phyloP scores from a whole-genome alignment of 768 basidiomycete species.

The Crucibulum laeve region DNA sequence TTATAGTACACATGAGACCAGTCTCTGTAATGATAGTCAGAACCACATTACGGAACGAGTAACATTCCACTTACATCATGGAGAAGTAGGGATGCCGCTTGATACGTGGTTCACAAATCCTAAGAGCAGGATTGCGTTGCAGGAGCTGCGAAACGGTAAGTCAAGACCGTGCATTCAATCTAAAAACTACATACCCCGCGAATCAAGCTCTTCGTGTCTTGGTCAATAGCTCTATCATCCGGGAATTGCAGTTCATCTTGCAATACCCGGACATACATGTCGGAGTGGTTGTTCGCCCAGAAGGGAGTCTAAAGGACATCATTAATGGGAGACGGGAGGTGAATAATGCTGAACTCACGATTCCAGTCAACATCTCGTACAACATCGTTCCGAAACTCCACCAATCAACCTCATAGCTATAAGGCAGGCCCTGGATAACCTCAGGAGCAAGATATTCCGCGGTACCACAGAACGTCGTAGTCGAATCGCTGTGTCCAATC shows the following conservation, averaged over 20 bases:
- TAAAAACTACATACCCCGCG: slow-evolving; percentile 68
- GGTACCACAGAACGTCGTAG: slow-evolving; percentile 92
- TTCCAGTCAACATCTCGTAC: slow-evolving; percentile 94
- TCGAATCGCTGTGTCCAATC: slow-evolving; percentile 54
- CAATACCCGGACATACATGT: slow-evolving; percentile 92
- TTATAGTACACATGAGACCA: slow-evolving; percentile 95
- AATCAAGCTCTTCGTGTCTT: slow-evolving; percentile 92
- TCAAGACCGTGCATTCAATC: not conserved
- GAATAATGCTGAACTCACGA: slow-evolving; percentile 54
- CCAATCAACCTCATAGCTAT: slow-evolving; percentile 96
- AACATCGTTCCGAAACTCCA: slow-evolving; percentile 99
- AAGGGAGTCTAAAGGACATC: slow-evolving; percentile 68
- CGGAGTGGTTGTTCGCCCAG: slow-evolving; percentile 89
- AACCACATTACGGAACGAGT: slow-evolving; percentile 1
- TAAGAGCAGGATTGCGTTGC: slow-evolving; percentile 86
- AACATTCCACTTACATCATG: slow-evolving; percentile 64
- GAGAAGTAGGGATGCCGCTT: slow-evolving; percentile 95
- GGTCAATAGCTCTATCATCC: slow-evolving; percentile 88
- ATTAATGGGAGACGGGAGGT: slow-evolving; percentile 7
- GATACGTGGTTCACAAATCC: slow-evolving; percentile 91
- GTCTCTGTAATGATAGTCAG: slow-evolving; percentile 52
- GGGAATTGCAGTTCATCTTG: slow-evolving; percentile 90
- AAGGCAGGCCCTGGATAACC: slow-evolving; percentile 86
- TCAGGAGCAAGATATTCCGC: slow-evolving; percentile 97
- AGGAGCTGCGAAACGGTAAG: slow-evolving; percentile 53